Conservation (phyloP, 148 eudicot genomes). For the Hydrangea macrophylla region DNA sequence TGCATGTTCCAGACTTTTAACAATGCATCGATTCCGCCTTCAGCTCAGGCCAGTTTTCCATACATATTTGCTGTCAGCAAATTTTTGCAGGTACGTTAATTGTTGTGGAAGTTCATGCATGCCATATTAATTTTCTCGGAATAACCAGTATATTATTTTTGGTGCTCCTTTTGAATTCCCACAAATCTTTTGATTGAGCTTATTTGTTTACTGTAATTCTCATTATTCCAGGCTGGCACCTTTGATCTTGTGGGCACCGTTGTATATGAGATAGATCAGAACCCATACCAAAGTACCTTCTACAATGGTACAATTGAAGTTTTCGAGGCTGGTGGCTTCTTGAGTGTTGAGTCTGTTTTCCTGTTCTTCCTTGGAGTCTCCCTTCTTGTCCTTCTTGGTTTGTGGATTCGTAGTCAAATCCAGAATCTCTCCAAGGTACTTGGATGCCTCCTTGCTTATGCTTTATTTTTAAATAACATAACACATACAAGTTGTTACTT, state of each 20-base stretch:
- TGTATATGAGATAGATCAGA: constrained; percentile 77
- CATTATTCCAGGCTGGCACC: constrained; percentile 65
- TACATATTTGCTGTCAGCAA: constrained; percentile 85
- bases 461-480: background rate
- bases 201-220: constrained; percentile 1
- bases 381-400: constrained; percentile 61
- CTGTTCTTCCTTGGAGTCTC: constrained; percentile 65
- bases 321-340: constrained; percentile 65
- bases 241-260: constrained; percentile 87
- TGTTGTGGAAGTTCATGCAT: background rate
- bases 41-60: constrained; percentile 86
- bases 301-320: constrained; percentile 94
- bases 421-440: constrained; percentile 71
- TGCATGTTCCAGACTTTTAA: constrained; percentile 49
- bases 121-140: background rate
- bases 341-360: constrained; percentile 91
- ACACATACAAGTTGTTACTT: background rate
- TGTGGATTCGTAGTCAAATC: constrained; percentile 69
- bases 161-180: background rate
- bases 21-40: constrained; percentile 82
- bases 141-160: background rate
- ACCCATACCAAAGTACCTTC: constrained; percentile 76
- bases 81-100: constrained; percentile 64
- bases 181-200: background rate
- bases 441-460: background rate